Percentiles rank a stretch among this genome's conserved stretches.
These are phyloP conservation scores for Kazachstania sp. DNA, from an alignment of 1,139 yeast species.

Conservation along the genomic window DNA sequence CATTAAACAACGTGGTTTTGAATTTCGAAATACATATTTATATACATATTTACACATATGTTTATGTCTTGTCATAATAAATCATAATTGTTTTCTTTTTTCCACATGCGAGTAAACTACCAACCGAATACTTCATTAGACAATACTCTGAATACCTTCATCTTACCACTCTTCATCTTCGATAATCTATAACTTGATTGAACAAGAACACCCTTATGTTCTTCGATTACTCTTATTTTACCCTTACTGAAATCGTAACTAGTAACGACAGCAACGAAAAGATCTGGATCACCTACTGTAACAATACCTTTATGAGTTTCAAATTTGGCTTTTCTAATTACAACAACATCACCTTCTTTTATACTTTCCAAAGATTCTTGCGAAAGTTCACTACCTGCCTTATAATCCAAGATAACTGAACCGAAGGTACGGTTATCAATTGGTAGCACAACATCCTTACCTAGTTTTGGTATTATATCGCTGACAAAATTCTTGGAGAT, in stretches of 20 bases:
- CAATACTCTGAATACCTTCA: constrained; percentile 67
- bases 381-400: constrained; percentile 49
- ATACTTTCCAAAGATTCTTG: constrained; percentile 36
- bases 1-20: no score
- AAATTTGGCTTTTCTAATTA: constrained; percentile 67
- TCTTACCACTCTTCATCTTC: constrained; percentile 71
- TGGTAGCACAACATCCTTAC: constrained; percentile 36
- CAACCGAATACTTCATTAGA: constrained; percentile 58
- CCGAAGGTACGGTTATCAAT: constrained; percentile 69
- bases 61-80: neutral
- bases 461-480: constrained; percentile 27
- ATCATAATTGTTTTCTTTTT: neutral
- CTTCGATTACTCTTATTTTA: constrained; percentile 68
- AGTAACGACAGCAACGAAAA: constrained; percentile 44
- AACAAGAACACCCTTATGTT: constrained; percentile 48
- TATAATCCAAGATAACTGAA: constrained; percentile 51
- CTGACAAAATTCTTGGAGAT: constrained; percentile 7
- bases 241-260: constrained; percentile 71
- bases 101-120: constrained; percentile 33
- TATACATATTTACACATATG: neutral
- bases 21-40: neutral
- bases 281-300: constrained; percentile 44
- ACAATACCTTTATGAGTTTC: constrained; percentile 50
- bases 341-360: constrained; percentile 75
- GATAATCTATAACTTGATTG: constrained; percentile 57